Percentiles rank a stretch among this genome's conserved stretches.
Evolutionary conservation across 768 basidiomycete species (phyloP).

Genomic region (Hypholoma fasciculare): DNA sequence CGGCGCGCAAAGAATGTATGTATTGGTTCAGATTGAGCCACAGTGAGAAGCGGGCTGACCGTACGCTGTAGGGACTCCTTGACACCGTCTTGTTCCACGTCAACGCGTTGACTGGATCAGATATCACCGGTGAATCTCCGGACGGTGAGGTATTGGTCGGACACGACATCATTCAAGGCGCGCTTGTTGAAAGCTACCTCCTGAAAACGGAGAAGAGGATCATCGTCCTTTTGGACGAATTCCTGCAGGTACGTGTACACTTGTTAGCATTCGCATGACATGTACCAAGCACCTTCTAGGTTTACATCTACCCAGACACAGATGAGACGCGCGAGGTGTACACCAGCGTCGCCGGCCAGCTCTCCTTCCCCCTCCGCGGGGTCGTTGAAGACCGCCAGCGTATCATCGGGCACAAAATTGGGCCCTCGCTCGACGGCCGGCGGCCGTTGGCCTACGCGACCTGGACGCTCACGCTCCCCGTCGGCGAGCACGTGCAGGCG

Average conservation of each 20-base stretch:
- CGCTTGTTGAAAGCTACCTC: constrained; percentile 58
- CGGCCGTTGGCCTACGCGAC: constrained; percentile 29
- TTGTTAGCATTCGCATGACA: not conserved
- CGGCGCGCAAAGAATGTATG: constrained; percentile 63
- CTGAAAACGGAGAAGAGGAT: constrained; percentile 46
- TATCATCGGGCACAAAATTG: constrained; percentile 59
- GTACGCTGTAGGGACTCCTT: constrained; percentile 46
- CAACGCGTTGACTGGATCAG: constrained; percentile 78
- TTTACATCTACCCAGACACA: constrained; percentile 69
- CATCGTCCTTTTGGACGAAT: constrained; percentile 72
- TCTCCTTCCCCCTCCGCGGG: constrained; percentile 60
- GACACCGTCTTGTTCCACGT: constrained; percentile 80
- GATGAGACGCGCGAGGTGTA: constrained; percentile 43
- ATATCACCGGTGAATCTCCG: constrained; percentile 34
- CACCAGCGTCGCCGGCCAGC: constrained; percentile 36
- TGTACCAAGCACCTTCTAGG: constrained; percentile 32
- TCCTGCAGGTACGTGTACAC: constrained; percentile 58
- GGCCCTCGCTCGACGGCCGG: constrained; percentile 37
- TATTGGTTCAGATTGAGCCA: constrained; percentile 7
- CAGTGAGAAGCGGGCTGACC: not conserved
- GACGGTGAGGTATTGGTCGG: constrained; percentile 51
- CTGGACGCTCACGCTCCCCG: constrained; percentile 51
- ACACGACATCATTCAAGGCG: constrained; percentile 58
- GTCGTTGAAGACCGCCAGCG: constrained; percentile 40
- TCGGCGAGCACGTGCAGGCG: constrained; percentile 56